Conservation (phyloP, 1,284 basidiomycete genomes). For the Tylopilus sp. region DNA sequence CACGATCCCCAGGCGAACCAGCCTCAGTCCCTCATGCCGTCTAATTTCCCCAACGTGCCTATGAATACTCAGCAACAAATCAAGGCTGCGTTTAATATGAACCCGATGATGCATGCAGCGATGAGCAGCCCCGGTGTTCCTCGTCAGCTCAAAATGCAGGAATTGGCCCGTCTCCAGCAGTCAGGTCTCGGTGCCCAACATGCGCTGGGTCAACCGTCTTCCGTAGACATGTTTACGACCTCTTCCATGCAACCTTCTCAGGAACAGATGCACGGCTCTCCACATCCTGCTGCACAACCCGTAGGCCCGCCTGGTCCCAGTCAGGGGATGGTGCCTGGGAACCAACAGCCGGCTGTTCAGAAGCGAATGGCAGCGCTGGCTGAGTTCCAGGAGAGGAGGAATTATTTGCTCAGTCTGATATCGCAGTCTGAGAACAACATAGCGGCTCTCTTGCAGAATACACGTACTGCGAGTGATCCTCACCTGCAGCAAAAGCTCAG, state of each 20-base stretch:
- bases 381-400: slow-evolving; percentile 29
- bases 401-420: slow-evolving; percentile 16
- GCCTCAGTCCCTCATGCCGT: slow-evolving; percentile 37
- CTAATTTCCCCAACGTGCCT: slow-evolving; percentile 38
- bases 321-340: slow-evolving; percentile 26
- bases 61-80: slow-evolving; percentile 33
- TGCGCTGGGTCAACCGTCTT: slow-evolving; percentile 34
- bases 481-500: slow-evolving; percentile 31
- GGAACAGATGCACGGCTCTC: slow-evolving; percentile 48
- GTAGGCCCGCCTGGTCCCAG: slow-evolving; percentile 17
- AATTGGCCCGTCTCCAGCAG: slow-evolving; percentile 37
- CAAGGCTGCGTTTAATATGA: slow-evolving; percentile 32
- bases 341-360: slow-evolving; percentile 15
- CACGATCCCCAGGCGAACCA: slow-evolving; percentile 43
- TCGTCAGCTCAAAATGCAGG: slow-evolving; percentile 50
- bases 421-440: slow-evolving; percentile 20
- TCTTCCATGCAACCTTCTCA: slow-evolving; percentile 38
- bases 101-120: slow-evolving; percentile 39
- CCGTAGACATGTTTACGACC: slow-evolving; percentile 43
- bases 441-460: slow-evolving; percentile 7
- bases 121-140: slow-evolving; percentile 31
- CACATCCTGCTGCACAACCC: slow-evolving; percentile 36
- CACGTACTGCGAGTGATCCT: slow-evolving; percentile 28
- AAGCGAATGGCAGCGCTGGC: slow-evolving; percentile 20
- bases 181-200: slow-evolving; percentile 29